Conservation (phyloP, 768 basidiomycete species). For the Exidia glandulosa region DNA sequence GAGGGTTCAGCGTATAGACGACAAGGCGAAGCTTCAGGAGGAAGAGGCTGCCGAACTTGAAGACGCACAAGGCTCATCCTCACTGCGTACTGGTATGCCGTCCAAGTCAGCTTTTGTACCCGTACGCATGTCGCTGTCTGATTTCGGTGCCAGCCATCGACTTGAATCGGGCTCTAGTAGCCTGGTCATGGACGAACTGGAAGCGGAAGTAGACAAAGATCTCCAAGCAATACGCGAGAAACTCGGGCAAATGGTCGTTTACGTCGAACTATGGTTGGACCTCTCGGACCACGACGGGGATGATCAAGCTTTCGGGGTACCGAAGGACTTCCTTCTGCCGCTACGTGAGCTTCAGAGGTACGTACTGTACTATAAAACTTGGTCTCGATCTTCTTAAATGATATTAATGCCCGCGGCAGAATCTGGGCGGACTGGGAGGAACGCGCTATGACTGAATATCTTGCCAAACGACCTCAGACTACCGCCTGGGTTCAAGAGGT, state of each 20-base stretch:
- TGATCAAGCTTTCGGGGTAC: background rate
- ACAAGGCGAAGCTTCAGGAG: too few relatives aligned
- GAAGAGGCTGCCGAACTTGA: too few relatives aligned
- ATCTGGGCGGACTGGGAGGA: background rate
- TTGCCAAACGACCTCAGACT: background rate
- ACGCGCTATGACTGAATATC: background rate
- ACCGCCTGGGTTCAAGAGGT: background rate
- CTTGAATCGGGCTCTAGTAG: too few relatives aligned
- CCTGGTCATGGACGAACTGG: background rate
- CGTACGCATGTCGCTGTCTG: too few relatives aligned
- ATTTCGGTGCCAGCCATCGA: too few relatives aligned
- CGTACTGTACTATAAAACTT: background rate
- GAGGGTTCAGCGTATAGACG: too few relatives aligned
- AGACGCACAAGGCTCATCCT: too few relatives aligned
- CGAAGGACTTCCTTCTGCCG: background rate
- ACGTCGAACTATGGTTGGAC: background rate
- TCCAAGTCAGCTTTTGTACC: too few relatives aligned
- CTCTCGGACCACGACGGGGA: background rate
- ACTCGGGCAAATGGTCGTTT: background rate
- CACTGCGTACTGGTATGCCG: too few relatives aligned
- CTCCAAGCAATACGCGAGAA: background rate
- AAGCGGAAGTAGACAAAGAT: background rate
- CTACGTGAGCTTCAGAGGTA: background rate
- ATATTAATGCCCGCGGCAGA: background rate
- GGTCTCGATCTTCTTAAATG: background rate